Evolutionary conservation across 768 basidiomycete species (phyloP).

Genomic region (Macrolepiota fuliginosa): DNA sequence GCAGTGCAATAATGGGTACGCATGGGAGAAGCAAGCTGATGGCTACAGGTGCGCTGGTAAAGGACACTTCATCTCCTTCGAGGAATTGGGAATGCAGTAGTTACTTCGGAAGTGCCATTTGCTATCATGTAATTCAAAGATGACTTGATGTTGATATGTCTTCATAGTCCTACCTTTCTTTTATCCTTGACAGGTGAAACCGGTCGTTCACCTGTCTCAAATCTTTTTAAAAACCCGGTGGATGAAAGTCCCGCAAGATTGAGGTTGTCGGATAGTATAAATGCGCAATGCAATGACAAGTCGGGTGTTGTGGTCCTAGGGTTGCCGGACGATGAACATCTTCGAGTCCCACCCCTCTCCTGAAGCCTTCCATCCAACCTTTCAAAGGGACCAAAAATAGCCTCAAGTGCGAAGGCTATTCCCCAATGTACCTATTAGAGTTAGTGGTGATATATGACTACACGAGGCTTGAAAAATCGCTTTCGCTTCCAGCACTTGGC

Average conservation of each 20-base stretch:
- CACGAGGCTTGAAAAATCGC: no score
- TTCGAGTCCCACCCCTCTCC: background rate
- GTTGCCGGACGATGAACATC: background rate
- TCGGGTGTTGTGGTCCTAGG: background rate
- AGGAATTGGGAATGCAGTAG: conserved; percentile 11
- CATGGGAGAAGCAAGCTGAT: conserved; percentile 6
- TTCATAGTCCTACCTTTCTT: no score
- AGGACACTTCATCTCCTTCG: conserved; percentile 9
- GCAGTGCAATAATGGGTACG: conserved; percentile 4
- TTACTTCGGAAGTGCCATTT: no score
- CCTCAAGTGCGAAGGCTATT: background rate
- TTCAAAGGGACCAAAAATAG: background rate
- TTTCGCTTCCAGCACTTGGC: no score
- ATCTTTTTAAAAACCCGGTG: background rate
- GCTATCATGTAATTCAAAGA: no score
- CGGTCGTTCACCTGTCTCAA: background rate
- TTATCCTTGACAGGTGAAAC: no score
- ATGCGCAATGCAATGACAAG: background rate
- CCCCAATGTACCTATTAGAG: background rate
- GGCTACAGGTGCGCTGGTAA: conserved; percentile 7
- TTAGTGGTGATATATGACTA: background rate
- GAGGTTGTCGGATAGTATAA: background rate
- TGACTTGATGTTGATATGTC: no score
- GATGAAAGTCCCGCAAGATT: background rate
- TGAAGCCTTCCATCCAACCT: background rate